Conservation (phyloP, 768 basidiomycete species). For the Boletus insuetus region DNA sequence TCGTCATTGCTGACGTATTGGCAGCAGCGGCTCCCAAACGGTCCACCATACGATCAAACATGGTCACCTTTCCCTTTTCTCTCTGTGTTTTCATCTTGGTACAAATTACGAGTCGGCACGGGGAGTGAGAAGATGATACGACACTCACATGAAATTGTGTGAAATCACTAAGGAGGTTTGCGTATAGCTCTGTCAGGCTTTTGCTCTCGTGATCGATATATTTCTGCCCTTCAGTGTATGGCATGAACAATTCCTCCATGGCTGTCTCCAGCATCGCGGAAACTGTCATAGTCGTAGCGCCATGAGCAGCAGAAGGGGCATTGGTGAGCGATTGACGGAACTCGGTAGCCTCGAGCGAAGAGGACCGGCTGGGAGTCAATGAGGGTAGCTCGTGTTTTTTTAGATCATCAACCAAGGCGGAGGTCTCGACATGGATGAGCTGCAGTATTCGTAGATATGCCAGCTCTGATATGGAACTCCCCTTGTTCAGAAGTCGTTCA, state of each 20-base stretch:
- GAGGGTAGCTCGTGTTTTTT: slow-evolving; percentile 86
- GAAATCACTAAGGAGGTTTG: slow-evolving; percentile 66
- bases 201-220: slow-evolving; percentile 92
- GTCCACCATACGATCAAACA: slow-evolving; percentile 91
- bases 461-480: slow-evolving; percentile 75
- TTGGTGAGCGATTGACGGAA: slow-evolving; percentile 55
- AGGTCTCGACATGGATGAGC: slow-evolving; percentile 77
- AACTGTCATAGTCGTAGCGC: slow-evolving; percentile 48
- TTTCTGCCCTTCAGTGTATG: slow-evolving; percentile 86
- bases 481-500: slow-evolving; percentile 80
- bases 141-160: slow-evolving; percentile 80
- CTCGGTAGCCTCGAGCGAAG: slow-evolving; percentile 58
- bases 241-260: slow-evolving; percentile 94
- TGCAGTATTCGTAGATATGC: slow-evolving; percentile 90
- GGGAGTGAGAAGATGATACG: background rate
- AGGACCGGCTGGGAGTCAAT: slow-evolving; percentile 51
- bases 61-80: slow-evolving; percentile 59
- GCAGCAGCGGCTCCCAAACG: slow-evolving; percentile 73
- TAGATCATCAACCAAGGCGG: slow-evolving; percentile 82
- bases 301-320: slow-evolving; percentile 38
- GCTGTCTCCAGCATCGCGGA: slow-evolving; percentile 90
- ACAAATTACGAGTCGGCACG: slow-evolving; percentile 5
- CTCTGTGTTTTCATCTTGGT: slow-evolving; percentile 57
- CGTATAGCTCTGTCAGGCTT: slow-evolving; percentile 77
- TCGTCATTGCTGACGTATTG: slow-evolving; percentile 56